phyloP scores from a whole-genome alignment of 108 stramenopile species.

The Nitzschia sp. region DNA sequence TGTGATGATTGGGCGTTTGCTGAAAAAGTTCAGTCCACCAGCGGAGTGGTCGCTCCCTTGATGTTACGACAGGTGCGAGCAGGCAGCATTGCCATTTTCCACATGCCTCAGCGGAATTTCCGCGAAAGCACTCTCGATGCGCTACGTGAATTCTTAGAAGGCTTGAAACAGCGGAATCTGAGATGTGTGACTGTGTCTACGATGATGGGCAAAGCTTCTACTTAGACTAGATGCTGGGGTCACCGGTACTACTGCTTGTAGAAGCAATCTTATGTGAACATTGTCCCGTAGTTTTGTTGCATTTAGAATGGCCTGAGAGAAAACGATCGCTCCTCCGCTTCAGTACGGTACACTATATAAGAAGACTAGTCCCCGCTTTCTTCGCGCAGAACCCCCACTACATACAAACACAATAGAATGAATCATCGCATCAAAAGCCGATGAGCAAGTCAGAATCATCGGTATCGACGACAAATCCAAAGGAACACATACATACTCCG shows the following conservation, averaged over 20 bases:
- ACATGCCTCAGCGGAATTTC: constrained; percentile 25
- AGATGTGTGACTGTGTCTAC: constrained; percentile 2
- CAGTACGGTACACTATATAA: neutral
- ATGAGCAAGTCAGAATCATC: no score
- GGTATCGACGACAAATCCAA: neutral
- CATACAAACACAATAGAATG: neutral
- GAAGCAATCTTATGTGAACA: no score
- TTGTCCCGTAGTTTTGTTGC: no score
- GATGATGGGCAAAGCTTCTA: neutral
- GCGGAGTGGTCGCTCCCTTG: neutral
- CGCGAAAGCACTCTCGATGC: constrained; percentile 10
- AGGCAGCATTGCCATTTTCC: constrained; percentile 25
- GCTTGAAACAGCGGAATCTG: neutral
- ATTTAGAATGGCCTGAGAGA: neutral
- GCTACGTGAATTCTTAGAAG: constrained; percentile 13
- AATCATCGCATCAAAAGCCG: no score
- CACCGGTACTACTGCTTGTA: no score
- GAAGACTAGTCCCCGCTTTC: neutral
- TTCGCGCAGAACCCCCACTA: neutral
- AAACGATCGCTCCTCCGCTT: neutral
- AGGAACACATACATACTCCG: neutral
- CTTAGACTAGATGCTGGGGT: no score
- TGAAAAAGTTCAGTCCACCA: constrained; percentile 1
- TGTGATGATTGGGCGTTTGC: constrained; percentile 18
- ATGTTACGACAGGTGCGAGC: constrained; percentile 10